Conservation (phyloP, 805 yeast species). For the Cyberlindnera euphorbiae region DNA sequence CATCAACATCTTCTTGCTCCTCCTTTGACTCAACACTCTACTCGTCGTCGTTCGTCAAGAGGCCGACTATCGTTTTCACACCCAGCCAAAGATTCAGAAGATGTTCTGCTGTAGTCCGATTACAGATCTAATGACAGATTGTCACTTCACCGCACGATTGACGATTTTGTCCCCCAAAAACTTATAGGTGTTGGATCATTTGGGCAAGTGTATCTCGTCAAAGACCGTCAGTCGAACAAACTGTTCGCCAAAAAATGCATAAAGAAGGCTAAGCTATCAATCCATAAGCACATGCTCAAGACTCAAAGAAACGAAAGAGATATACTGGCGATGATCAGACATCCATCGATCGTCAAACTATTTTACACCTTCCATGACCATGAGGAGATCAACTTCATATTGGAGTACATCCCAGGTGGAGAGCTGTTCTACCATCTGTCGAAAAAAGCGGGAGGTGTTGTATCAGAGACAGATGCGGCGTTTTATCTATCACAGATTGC, state of each 20-base stretch:
- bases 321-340: conserved; percentile 64
- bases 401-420: conserved; percentile 88
- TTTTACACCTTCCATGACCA: conserved; percentile 82
- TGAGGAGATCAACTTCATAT: conserved; percentile 64
- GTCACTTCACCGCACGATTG: conserved; percentile 17
- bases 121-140: conserved; percentile 9
- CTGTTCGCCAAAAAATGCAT: conserved; percentile 84
- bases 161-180: conserved; percentile 64
- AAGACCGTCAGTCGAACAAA: conserved; percentile 52
- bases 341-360: conserved; percentile 77
- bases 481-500: conserved; percentile 80
- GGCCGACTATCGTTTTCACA: conserved; percentile 17
- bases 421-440: conserved; percentile 54
- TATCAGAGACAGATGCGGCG: conserved; percentile 47
- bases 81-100: conserved; percentile 14
- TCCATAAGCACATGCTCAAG: conserved; percentile 48
- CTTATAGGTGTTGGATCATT: conserved; percentile 85
- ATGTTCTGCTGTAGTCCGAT: conserved; percentile 10
- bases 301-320: conserved; percentile 76
- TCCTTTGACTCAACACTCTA: neutral
- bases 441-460: neutral
- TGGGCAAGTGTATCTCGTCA: conserved; percentile 80
- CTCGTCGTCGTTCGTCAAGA: neutral
- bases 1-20: neutral
- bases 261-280: conserved; percentile 72